Base-by-base conservation (phyloP, 805 yeast genomes). In the Lipomyces spencermartinsiae region DNA sequence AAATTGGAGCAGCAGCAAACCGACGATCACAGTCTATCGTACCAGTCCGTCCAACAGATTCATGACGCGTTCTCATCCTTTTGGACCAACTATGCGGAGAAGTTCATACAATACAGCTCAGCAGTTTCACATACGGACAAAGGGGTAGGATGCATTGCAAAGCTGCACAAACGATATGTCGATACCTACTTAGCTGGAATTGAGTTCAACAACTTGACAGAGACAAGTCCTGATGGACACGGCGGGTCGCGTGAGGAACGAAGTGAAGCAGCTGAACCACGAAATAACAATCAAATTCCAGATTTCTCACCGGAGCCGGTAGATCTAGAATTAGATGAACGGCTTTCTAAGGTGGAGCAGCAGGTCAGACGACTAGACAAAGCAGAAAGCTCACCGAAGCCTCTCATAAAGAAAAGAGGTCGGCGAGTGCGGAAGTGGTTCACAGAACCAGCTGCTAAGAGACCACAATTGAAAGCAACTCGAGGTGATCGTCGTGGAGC, bases 11-110 rank as follows among this genome's bases (percentile, higher is more conserved):
- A n/a, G 49, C 49, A 43, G 22, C 49, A 16, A 16, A 57, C 14
- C 43, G 66, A 63, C 62, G 68, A 61, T 55, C 69, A 66, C 58
- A 46, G 54, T 12, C 61, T 66, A 10, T 66, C 69, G 39, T 62
- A 62, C 22, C 60, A 43, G 33, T 46, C 64, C 7, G 69, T 66
- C 5, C 69, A 62, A 62, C 59, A 59, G 35, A 63, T 66, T 9
- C 65, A 46, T 19, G 34, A 16, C 22, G 69, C 63, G 35, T 66
- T 66, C 34, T 55, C 49, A 2, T 8, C n/a, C 4, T 66, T 66
- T 62, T 62, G 64, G 62, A 34, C n/a, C 25, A 49, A 14, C 34
- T 59, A 31, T 34, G 57, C 58, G 6, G 29, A 46, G 8, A 49
- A 46, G 14, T 10, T 60, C 6, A 6, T 29, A 49, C 9, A 31